phyloP scores from a whole-genome alignment of 306 rosid genomes.

The Alnus glutinosa region DNA sequence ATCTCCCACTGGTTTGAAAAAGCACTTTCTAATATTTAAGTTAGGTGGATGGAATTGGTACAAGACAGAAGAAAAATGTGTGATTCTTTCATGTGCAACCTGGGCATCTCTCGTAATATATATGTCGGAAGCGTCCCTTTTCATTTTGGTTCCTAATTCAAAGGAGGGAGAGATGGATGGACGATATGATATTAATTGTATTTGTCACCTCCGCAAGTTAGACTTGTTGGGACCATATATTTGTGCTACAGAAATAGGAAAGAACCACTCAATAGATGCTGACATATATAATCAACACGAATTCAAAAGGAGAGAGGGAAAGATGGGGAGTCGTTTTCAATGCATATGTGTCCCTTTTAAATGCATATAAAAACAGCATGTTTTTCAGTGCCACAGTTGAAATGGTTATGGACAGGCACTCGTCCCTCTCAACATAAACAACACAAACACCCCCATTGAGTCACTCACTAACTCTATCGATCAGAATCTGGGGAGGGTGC shows the following conservation, averaged over 20 bases:
- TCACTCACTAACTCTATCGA: slow-evolving; percentile 25
- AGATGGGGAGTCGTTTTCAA: slow-evolving; percentile 66
- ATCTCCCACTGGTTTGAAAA: neutral
- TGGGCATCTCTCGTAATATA: neutral
- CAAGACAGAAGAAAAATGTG: neutral
- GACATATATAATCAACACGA: neutral
- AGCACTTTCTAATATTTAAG: slow-evolving; percentile 1
- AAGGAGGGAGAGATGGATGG: too few species aligned
- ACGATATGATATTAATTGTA: slow-evolving; percentile 2
- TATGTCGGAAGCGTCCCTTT: neutral
- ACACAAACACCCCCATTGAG: slow-evolving; percentile 23
- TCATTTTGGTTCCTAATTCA: too few species aligned
- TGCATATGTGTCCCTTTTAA: slow-evolving; percentile 56
- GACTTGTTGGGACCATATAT: slow-evolving; percentile 32
- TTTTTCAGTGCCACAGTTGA: slow-evolving; percentile 97
- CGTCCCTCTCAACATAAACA: slow-evolving; percentile 74
- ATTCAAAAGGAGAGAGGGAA: slow-evolving; percentile 27
- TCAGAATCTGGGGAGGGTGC: slow-evolving; percentile 23
- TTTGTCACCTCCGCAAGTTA: slow-evolving; percentile 38
- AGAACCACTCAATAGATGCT: neutral
- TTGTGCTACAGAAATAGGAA: slow-evolving; percentile 8
- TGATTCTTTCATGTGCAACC: neutral
- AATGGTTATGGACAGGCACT: slow-evolving; percentile 48
- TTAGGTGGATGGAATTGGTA: neutral
- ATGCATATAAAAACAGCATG: slow-evolving; percentile 51